These are phyloP conservation scores for Podila minutissima DNA, from an alignment of 192 early-diverging fungal genomes.

Conservation along the genomic window DNA sequence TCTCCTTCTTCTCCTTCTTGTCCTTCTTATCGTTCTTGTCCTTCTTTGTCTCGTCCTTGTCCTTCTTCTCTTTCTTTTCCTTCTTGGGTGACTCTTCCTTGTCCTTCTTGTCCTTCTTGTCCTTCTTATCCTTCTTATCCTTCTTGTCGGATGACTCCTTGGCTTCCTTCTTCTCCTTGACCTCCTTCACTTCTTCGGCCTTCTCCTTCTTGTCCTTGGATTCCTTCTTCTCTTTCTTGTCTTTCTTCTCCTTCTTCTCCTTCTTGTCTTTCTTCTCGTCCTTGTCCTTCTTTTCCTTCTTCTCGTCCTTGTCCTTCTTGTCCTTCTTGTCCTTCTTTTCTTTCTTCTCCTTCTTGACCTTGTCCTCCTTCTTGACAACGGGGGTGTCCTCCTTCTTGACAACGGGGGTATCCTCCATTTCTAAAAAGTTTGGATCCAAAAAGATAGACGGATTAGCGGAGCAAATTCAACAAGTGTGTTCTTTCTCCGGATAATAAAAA, in stretches of 20 bases:
- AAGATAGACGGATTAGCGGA: too few species aligned
- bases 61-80: constrained; percentile 1
- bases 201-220: constrained; percentile 26
- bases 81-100: constrained; percentile 28
- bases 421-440: not conserved
- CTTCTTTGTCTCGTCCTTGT: constrained; percentile 28
- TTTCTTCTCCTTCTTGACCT: constrained; percentile 24
- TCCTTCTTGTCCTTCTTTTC: constrained; percentile 15
- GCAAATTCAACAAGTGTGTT: too few species aligned
- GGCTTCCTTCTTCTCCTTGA: constrained; percentile 13
- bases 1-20: constrained; percentile 24
- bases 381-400: constrained; percentile 15
- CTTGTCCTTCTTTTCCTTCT: constrained; percentile 11
- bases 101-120: constrained; percentile 7
- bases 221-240: constrained; percentile 3
- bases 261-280: constrained; percentile 14
- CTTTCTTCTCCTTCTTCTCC: not conserved
- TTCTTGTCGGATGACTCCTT: not conserved
- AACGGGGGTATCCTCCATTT: constrained; percentile 14
- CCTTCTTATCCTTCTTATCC: constrained; percentile 14
- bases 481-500: too few species aligned
- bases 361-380: constrained; percentile 18
- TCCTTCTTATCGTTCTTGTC: constrained; percentile 28
- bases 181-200: constrained; percentile 2
- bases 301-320: constrained; percentile 3